Evolutionary conservation across 352 stramenopile species (phyloP).

Genomic region (Aphanomyces astaci): DNA sequence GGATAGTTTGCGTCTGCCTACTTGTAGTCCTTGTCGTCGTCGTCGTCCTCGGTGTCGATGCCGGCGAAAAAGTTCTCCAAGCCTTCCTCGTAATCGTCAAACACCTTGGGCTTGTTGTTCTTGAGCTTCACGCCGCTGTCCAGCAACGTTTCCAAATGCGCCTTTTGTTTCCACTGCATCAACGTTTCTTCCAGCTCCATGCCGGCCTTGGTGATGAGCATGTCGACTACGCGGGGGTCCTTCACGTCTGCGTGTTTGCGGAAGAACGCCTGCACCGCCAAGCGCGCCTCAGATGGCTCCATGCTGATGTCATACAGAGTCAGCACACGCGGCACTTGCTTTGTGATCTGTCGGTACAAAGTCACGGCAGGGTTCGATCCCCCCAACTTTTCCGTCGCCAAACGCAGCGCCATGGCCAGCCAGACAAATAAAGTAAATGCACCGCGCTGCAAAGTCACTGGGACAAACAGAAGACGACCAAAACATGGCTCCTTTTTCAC

Average conservation of each 20-base stretch:
- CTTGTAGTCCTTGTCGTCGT: no score
- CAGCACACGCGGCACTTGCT: slow-evolving; percentile 92
- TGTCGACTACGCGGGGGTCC: slow-evolving; percentile 89
- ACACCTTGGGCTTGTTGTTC: slow-evolving; percentile 34
- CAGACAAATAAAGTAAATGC: slow-evolving; percentile 21
- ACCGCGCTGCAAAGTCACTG: background rate
- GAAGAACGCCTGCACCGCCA: slow-evolving; percentile 91
- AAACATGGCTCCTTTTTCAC: background rate
- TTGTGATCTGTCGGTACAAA: slow-evolving; percentile 84
- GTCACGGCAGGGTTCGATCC: slow-evolving; percentile 66
- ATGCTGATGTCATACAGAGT: slow-evolving; percentile 98
- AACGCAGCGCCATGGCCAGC: slow-evolving; percentile 62
- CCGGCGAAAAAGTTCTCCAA: slow-evolving; percentile 79
- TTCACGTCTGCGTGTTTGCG: slow-evolving; percentile 91
- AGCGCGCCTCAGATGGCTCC: slow-evolving; percentile 79
- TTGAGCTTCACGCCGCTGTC: slow-evolving; percentile 48
- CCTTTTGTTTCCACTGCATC: slow-evolving; percentile 97
- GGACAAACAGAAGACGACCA: background rate
- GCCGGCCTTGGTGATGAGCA: slow-evolving; percentile 96
- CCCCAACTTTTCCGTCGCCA: slow-evolving; percentile 59
- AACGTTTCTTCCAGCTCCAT: slow-evolving; percentile 97
- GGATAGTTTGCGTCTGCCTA: no score
- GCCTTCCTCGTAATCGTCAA: slow-evolving; percentile 38
- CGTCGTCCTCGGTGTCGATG: slow-evolving; percentile 61
- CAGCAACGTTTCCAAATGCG: slow-evolving; percentile 86